A percentile compares a stretch with the other conserved stretches of the same genome.
phyloP scores from a whole-genome alignment of 2,329 filamentous ascomycete species.

The Coniochaeta sp. region DNA sequence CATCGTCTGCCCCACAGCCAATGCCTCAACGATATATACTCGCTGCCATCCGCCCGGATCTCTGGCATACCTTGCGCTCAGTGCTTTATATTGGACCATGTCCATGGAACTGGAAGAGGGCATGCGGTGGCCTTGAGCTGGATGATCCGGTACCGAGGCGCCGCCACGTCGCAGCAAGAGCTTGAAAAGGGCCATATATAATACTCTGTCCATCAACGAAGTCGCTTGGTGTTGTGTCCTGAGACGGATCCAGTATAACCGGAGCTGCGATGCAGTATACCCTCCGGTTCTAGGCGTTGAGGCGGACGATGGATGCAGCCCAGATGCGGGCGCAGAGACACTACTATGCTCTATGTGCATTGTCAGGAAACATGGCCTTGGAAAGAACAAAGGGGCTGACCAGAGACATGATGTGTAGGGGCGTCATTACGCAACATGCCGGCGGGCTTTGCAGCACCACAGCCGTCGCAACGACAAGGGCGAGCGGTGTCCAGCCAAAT shows the following conservation, averaged over 20 bases:
- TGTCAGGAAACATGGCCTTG: neutral
- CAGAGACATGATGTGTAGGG: constrained; percentile 30
- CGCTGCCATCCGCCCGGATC: neutral
- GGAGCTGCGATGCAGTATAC: neutral
- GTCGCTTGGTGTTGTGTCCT: too few relatives aligned
- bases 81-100: too few relatives aligned
- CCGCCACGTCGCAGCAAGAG: neutral
- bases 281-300: neutral
- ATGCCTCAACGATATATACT: neutral
- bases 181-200: neutral
- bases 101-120: neutral
- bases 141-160: neutral
- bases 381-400: constrained; percentile 25
- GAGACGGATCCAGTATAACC: too few relatives aligned
- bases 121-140: neutral
- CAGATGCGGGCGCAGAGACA: neutral
- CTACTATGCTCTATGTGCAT: neutral
- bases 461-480: constrained; percentile 48
- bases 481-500: constrained; percentile 51
- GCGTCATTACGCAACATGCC: constrained; percentile 56
- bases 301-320: too few relatives aligned
- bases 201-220: neutral
- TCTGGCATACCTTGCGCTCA: too few relatives aligned
- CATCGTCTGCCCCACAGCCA: neutral
- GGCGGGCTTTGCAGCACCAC: constrained; percentile 50